Conservation (phyloP, 495 filamentous ascomycete species). For the Podospora sp. region DNA sequence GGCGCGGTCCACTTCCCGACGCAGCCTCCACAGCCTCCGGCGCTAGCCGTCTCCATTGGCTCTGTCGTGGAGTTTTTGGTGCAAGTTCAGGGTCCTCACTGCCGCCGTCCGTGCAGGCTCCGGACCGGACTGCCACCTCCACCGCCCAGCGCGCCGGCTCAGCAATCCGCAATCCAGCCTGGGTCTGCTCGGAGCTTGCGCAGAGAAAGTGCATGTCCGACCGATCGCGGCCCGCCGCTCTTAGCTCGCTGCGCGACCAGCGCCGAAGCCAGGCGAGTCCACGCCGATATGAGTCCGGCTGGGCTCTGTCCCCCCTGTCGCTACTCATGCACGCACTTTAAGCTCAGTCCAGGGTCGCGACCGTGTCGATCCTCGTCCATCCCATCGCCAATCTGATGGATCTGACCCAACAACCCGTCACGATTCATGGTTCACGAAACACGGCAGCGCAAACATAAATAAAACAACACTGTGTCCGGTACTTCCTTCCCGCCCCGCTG, state of each 20-base stretch:
- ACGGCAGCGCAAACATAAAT: background rate
- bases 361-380: background rate
- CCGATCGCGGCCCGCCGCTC: background rate
- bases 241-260: background rate
- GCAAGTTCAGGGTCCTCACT: background rate
- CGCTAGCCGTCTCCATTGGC: background rate
- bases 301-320: background rate
- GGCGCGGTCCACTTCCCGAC: background rate
- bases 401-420: background rate
- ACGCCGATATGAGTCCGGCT: background rate
- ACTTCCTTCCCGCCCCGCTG: background rate
- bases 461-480: background rate
- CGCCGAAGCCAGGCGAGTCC: background rate
- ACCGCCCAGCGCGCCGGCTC: background rate
- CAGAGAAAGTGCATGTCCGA: background rate
- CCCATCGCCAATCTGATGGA: background rate
- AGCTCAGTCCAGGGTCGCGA: background rate
- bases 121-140: background rate
- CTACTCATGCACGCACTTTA: background rate
- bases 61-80: background rate
- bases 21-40: conserved; percentile 4
- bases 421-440: background rate
- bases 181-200: background rate
- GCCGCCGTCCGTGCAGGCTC: background rate
- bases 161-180: background rate